phyloP scores from a whole-genome alignment of 2,329 filamentous ascomycete genomes.

The Pyricularia grisea region DNA sequence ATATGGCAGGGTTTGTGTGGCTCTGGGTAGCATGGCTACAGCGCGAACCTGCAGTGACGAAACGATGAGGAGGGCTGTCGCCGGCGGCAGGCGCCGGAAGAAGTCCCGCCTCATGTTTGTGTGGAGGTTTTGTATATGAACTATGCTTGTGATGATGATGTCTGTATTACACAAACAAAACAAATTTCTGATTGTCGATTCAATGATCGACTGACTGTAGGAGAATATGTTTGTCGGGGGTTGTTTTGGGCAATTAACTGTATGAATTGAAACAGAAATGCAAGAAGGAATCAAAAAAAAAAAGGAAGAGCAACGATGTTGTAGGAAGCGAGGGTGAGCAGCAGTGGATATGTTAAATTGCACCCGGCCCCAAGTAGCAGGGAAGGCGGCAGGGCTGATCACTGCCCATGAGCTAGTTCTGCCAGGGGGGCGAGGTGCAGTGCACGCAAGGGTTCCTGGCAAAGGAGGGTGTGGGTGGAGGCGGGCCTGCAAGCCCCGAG shows the following conservation, averaged over 20 bases:
- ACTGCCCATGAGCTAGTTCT: background rate
- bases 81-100: slow-evolving; percentile 18
- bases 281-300: background rate
- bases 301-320: background rate
- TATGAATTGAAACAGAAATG: background rate
- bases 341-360: slow-evolving; percentile 1
- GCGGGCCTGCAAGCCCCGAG: background rate
- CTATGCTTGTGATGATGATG: background rate
- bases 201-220: background rate
- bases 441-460: background rate
- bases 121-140: background rate
- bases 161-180: background rate
- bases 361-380: background rate
- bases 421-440: background rate
- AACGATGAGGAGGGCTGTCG: slow-evolving; percentile 19
- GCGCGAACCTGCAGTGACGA: slow-evolving; percentile 15
- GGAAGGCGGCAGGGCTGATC: background rate
- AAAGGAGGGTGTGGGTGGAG: background rate
- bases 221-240: background rate
- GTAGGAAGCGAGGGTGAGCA: background rate
- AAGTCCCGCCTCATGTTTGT: slow-evolving; percentile 11
- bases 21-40: slow-evolving; percentile 12
- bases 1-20: slow-evolving; percentile 17
- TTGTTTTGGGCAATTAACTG: background rate
- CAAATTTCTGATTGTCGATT: background rate